Conservation (phyloP, 2,329 filamentous ascomycete species). For the Xylariaceae sp. region DNA sequence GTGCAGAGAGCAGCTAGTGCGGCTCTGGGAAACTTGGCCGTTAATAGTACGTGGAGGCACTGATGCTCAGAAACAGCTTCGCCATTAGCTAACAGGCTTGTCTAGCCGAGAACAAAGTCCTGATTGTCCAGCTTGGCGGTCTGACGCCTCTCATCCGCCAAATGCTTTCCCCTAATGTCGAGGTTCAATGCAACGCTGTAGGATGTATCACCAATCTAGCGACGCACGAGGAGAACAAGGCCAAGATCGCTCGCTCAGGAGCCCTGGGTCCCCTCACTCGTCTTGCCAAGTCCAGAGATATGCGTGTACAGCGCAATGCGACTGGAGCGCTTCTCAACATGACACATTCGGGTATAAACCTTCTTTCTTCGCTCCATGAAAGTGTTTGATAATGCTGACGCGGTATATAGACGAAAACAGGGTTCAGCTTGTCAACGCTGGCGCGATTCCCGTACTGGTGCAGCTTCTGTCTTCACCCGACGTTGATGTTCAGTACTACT, state of each 20-base stretch:
- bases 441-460: constrained; percentile 95
- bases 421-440: constrained; percentile 93
- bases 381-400: not conserved
- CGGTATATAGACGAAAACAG: constrained; percentile 78
- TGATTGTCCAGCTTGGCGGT: constrained; percentile 89
- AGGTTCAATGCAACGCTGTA: constrained; percentile 98
- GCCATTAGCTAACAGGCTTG: constrained; percentile 9
- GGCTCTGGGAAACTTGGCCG: constrained; percentile 89
- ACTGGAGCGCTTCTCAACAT: constrained; percentile 96
- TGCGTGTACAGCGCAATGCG: constrained; percentile 96
- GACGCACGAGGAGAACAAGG: constrained; percentile 98
- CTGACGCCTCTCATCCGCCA: constrained; percentile 89
- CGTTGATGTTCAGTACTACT: constrained; percentile 98
- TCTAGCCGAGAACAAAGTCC: constrained; percentile 91
- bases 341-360: constrained; percentile 87
- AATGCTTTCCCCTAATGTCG: constrained; percentile 97
- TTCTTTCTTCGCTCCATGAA: not conserved
- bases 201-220: constrained; percentile 98
- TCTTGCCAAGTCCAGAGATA: constrained; percentile 94
- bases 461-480: constrained; percentile 89
- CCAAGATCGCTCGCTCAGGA: constrained; percentile 93
- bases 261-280: constrained; percentile 86
- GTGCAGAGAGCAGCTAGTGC: constrained; percentile 96
- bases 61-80: not conserved
- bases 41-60: constrained; percentile 71